phyloP scores from a whole-genome alignment of 495 filamentous ascomycete genomes.

The Tuber aestivum region DNA sequence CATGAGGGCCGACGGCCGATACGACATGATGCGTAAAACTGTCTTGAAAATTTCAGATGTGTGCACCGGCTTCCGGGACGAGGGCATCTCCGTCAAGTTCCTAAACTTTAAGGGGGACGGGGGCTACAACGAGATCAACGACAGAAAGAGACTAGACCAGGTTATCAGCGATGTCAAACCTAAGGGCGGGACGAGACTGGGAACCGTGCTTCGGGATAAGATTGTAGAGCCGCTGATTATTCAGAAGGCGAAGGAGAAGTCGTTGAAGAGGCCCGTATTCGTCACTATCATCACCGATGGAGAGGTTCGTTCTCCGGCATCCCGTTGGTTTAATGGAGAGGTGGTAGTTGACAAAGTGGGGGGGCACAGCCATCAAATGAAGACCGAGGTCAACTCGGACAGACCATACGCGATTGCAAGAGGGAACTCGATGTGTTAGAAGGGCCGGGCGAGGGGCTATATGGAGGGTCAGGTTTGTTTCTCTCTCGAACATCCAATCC shows the following conservation, averaged over 20 bases:
- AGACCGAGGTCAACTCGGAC: slow-evolving; percentile 6
- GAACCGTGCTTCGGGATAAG: slow-evolving; percentile 55
- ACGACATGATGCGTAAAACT: background rate
- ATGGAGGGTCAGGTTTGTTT: background rate
- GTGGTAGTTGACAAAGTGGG: background rate
- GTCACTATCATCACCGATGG: slow-evolving; percentile 67
- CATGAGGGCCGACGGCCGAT: slow-evolving; percentile 8
- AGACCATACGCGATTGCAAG: slow-evolving; percentile 16
- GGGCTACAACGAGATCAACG: slow-evolving; percentile 18
- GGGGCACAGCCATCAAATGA: slow-evolving; percentile 20
- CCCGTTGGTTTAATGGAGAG: background rate
- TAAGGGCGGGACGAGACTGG: slow-evolving; percentile 58
- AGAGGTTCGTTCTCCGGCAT: slow-evolving; percentile 13
- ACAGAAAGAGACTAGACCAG: background rate
- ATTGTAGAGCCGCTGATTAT: slow-evolving; percentile 57
- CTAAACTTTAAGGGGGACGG: slow-evolving; percentile 20
- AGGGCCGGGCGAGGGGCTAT: background rate
- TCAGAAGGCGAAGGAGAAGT: slow-evolving; percentile 48
- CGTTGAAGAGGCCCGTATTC: slow-evolving; percentile 58
- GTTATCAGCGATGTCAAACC: slow-evolving; percentile 45
- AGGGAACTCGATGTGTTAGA: background rate
- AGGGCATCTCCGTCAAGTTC: slow-evolving; percentile 29
- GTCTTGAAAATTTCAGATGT: slow-evolving; percentile 7
- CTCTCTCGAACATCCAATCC: background rate
- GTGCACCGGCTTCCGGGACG: slow-evolving; percentile 16